phyloP scores from a whole-genome alignment of 2,329 filamentous ascomycete species.

The Aureobasidium sp. region DNA sequence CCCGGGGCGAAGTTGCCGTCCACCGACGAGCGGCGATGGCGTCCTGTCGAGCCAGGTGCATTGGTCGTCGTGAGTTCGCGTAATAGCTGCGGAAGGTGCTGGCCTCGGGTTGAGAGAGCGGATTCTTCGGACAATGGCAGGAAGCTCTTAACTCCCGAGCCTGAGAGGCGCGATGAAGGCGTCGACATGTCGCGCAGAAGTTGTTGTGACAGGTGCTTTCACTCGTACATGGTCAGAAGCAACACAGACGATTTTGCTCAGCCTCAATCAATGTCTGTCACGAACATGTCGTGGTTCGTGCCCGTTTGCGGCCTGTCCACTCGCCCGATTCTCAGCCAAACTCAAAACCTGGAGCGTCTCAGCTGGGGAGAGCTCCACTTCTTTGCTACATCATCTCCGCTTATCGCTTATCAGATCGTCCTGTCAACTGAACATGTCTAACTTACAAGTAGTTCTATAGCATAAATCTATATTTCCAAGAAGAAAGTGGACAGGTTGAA shows the following conservation, averaged over 20 bases:
- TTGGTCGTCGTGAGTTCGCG: conserved; percentile 19
- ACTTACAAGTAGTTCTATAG: too few relatives aligned
- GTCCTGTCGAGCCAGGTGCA: conserved; percentile 9
- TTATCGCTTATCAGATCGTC: background rate
- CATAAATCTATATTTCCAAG: too few relatives aligned
- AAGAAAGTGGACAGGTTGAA: background rate
- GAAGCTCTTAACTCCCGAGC: conserved; percentile 29
- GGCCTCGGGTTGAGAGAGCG: conserved; percentile 35
- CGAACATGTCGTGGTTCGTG: background rate
- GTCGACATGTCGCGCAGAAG: background rate
- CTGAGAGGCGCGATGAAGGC: background rate
- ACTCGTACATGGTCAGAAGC: background rate
- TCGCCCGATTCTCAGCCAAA: background rate
- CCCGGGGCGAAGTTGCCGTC: conserved; percentile 10
- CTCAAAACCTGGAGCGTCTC: background rate
- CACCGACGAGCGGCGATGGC: conserved; percentile 2
- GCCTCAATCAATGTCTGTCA: background rate
- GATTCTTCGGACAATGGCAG: conserved; percentile 33
- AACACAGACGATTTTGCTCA: background rate
- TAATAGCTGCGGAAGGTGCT: conserved; percentile 31
- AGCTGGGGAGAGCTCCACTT: background rate
- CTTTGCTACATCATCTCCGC: background rate
- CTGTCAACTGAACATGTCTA: too few relatives aligned
- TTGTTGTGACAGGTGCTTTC: background rate
- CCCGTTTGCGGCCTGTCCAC: background rate